A percentile compares a stretch with the other conserved stretches of the same genome.
Conservation (phyloP, 75 land plant genomes). For the Azolla pinnata region DNA sequence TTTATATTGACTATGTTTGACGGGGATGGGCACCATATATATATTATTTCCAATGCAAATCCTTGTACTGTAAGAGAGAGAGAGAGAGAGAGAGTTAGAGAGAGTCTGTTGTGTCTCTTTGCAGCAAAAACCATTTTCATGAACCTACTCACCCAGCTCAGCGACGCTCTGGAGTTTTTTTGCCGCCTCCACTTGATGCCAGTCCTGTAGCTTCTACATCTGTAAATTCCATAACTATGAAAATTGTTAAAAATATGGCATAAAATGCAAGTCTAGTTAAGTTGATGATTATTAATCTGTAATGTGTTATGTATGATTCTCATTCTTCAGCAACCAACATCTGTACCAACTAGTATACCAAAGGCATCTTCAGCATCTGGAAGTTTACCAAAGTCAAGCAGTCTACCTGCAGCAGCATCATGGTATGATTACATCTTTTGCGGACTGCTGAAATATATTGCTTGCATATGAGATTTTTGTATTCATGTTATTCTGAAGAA, state of each 20-base stretch:
- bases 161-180: conserved; percentile 41
- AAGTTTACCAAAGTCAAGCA: conserved; percentile 32
- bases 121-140: conserved; percentile 55
- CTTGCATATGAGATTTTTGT: too few species aligned
- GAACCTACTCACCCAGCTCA: conserved; percentile 41
- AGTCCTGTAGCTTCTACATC: conserved; percentile 17
- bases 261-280: too few species aligned
- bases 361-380: conserved; percentile 12
- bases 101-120: neutral
- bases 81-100: neutral
- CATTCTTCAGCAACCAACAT: too few species aligned
- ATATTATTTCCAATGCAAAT: neutral
- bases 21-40: too few species aligned
- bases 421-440: conserved; percentile 43
- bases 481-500: too few species aligned
- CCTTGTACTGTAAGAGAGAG: neutral
- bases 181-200: conserved; percentile 67
- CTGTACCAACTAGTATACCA: too few species aligned
- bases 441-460: too few species aligned
- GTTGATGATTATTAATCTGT: too few species aligned
- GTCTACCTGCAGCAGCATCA: conserved; percentile 65
- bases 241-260: neutral
- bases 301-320: too few species aligned
- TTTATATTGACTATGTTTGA: too few species aligned
- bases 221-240: conserved; percentile 21